phyloP scores from a whole-genome alignment of 805 yeast species.

The Jamesozyma lodderae region DNA sequence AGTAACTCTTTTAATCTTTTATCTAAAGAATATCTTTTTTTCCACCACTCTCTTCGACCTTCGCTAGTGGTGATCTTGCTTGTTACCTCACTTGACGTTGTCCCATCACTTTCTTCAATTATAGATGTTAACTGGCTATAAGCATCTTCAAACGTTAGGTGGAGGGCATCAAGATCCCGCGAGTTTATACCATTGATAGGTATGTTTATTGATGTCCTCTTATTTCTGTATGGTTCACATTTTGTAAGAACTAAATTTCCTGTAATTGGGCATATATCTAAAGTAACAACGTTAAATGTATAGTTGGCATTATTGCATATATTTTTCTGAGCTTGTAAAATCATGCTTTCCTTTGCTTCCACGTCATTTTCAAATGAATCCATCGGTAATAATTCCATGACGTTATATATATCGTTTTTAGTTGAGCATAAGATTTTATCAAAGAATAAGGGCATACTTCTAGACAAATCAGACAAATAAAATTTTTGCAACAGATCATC shows the following conservation, averaged over 20 bases:
- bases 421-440: conserved; percentile 15
- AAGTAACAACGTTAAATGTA: conserved; percentile 35
- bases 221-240: conserved; percentile 24
- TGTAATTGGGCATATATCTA: conserved; percentile 50
- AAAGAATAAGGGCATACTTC: conserved; percentile 16
- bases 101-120: conserved; percentile 50
- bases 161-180: conserved; percentile 36
- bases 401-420: conserved; percentile 10
- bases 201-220: conserved; percentile 44
- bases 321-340: conserved; percentile 6
- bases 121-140: conserved; percentile 40
- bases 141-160: conserved; percentile 39
- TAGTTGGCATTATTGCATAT: conserved; percentile 3
- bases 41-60: conserved; percentile 74
- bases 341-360: conserved; percentile 1
- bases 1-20: conserved; percentile 44
- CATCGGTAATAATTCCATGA: conserved; percentile 8
- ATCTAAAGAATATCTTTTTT: conserved; percentile 53
- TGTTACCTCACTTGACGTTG: conserved; percentile 49
- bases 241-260: conserved; percentile 52
- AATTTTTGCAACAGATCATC: conserved; percentile 7
- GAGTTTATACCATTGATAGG: conserved; percentile 47
- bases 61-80: conserved; percentile 44
- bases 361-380: conserved; percentile 1
- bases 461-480: conserved; percentile 16